phyloP scores from a whole-genome alignment of 2,329 filamentous ascomycete genomes.

The Verticillium dahliae region DNA sequence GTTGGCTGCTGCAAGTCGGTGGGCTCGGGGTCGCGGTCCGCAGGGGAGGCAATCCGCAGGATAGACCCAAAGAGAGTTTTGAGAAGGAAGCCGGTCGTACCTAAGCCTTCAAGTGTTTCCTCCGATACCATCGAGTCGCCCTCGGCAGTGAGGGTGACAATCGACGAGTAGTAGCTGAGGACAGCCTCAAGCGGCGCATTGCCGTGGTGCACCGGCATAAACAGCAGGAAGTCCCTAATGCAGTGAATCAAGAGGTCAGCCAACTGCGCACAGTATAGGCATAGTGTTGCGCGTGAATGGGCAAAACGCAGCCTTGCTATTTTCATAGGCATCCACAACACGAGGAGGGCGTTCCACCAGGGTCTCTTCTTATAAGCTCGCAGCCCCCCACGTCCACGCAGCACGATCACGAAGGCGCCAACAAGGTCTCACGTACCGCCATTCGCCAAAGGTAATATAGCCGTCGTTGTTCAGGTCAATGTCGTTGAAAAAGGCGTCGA shows the following conservation, averaged over 20 bases:
- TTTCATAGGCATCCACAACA: background rate
- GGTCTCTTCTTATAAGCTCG: no score
- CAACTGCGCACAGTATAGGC: background rate
- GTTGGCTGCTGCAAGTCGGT: constrained; percentile 14
- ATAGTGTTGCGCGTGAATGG: background rate
- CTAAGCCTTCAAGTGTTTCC: constrained; percentile 86
- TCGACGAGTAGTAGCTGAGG: constrained; percentile 84
- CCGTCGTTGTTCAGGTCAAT: constrained; percentile 88
- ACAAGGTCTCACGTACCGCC: constrained; percentile 65
- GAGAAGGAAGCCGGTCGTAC: constrained; percentile 72
- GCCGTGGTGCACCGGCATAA: constrained; percentile 62
- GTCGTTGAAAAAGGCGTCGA: constrained; percentile 81
- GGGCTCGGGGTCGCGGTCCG: constrained; percentile 17
- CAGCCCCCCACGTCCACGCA: background rate
- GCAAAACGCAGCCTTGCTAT: background rate
- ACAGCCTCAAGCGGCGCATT: constrained; percentile 72
- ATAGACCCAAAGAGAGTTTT: constrained; percentile 71
- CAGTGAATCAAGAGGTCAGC: background rate
- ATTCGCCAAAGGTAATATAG: constrained; percentile 85
- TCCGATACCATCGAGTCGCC: constrained; percentile 90
- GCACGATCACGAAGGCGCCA: constrained; percentile 6
- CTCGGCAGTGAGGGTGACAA: constrained; percentile 84
- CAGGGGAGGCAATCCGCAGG: constrained; percentile 56
- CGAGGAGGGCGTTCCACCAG: no score
- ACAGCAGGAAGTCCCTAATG: constrained; percentile 84